phyloP scores from a whole-genome alignment of 805 yeast genomes.

The Suhomyces prunicola region DNA sequence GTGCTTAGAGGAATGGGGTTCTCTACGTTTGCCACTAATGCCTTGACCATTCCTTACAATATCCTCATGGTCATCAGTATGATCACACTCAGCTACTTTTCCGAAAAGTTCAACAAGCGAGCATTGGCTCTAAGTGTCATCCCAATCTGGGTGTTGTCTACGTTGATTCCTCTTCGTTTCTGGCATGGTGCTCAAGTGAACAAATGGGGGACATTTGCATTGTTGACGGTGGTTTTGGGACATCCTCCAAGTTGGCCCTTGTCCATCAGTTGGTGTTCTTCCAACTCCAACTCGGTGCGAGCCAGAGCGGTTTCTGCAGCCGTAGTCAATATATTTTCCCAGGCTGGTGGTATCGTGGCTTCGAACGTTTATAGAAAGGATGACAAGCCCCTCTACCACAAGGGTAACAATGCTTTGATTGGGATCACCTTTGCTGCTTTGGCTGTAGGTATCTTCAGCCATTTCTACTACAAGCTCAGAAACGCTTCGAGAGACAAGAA shows the following conservation, averaged over 20 bases:
- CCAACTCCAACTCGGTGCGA: slow-evolving; percentile 61
- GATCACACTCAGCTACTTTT: slow-evolving; percentile 17
- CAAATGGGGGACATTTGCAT: slow-evolving; percentile 42
- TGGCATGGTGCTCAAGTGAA: slow-evolving; percentile 40
- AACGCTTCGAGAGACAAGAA: slow-evolving; percentile 41
- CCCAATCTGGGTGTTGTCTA: slow-evolving; percentile 26
- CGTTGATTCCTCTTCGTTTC: slow-evolving; percentile 34
- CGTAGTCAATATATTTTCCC: slow-evolving; percentile 61
- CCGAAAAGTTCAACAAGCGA: slow-evolving; percentile 22
- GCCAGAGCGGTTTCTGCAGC: slow-evolving; percentile 65
- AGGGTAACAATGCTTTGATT: slow-evolving; percentile 50
- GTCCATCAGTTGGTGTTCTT: slow-evolving; percentile 57
- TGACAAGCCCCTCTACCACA: slow-evolving; percentile 58
- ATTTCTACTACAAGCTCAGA: slow-evolving; percentile 38
- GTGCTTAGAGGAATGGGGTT: slow-evolving; percentile 40
- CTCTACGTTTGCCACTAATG: slow-evolving; percentile 48
- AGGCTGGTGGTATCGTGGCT: slow-evolving; percentile 52
- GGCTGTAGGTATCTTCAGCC: slow-evolving; percentile 24
- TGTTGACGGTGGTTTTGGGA: slow-evolving; percentile 38
- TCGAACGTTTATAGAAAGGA: slow-evolving; percentile 54
- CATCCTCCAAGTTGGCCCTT: slow-evolving; percentile 54
- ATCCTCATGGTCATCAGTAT: slow-evolving; percentile 22
- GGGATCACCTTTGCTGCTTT: slow-evolving; percentile 33
- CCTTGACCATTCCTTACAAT: slow-evolving; percentile 50
- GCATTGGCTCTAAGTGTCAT: slow-evolving; percentile 16